Evolutionary conservation across 768 basidiomycete genomes (phyloP).

Genomic region (Termitomyces sp.): DNA sequence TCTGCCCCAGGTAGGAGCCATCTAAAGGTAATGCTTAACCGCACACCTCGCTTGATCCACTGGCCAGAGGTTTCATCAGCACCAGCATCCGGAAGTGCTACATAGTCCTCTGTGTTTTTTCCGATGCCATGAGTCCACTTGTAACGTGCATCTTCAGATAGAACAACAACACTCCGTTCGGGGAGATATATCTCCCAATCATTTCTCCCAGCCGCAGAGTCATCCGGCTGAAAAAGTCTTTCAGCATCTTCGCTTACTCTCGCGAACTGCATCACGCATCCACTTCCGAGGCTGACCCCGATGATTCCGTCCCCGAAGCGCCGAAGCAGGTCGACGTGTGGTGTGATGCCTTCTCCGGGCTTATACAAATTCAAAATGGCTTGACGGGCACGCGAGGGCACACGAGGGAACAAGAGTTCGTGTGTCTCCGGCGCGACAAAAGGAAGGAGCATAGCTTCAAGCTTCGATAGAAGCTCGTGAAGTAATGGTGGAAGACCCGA

Average conservation of each 20-base stretch:
- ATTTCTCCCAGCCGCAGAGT: constrained; percentile 13
- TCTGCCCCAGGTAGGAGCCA: constrained; percentile 86
- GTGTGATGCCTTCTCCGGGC: constrained; percentile 84
- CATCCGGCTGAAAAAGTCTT: neutral
- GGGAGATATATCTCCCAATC: constrained; percentile 64
- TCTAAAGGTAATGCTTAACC: constrained; percentile 82
- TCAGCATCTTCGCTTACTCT: constrained; percentile 9
- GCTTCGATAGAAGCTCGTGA: constrained; percentile 39
- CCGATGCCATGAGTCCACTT: constrained; percentile 88
- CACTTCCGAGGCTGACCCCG: constrained; percentile 76
- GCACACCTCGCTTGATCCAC: constrained; percentile 46
- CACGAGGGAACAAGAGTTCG: constrained; percentile 53
- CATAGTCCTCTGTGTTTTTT: constrained; percentile 51
- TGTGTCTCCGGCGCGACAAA: constrained; percentile 44
- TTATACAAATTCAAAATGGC: constrained; percentile 87
- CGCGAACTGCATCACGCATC: constrained; percentile 79
- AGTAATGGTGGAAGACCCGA: constrained; percentile 56
- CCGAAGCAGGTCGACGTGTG: constrained; percentile 80
- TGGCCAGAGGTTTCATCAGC: constrained; percentile 15
- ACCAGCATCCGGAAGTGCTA: constrained; percentile 27
- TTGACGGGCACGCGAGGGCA: constrained; percentile 56
- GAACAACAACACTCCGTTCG: constrained; percentile 66
- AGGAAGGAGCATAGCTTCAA: constrained; percentile 45
- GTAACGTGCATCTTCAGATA: constrained; percentile 80
- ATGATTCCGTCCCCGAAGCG: constrained; percentile 90